These are phyloP conservation scores for Chlorociboria aeruginascens DNA, from an alignment of 495 filamentous ascomycete genomes.

Conservation along the genomic window DNA sequence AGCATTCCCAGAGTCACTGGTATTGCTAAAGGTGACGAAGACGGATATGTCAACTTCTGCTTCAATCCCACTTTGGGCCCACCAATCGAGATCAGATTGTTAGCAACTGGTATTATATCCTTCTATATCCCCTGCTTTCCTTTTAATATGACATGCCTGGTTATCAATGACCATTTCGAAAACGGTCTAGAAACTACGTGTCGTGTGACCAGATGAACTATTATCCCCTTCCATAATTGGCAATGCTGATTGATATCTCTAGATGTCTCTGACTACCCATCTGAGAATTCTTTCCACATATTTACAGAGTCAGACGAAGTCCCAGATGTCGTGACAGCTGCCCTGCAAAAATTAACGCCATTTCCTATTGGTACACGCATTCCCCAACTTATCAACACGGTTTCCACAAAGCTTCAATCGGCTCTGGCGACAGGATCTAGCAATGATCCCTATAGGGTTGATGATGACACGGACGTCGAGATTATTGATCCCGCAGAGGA, in stretches of 20 bases:
- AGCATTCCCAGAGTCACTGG: conserved; percentile 9
- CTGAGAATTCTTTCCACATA: conserved; percentile 21
- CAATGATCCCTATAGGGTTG: conserved; percentile 25
- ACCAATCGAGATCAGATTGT: conserved; percentile 12
- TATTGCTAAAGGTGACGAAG: conserved; percentile 14
- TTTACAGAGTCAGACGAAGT: conserved; percentile 27
- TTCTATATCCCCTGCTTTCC: background rate
- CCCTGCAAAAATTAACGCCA: conserved; percentile 15
- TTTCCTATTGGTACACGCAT: conserved; percentile 7
- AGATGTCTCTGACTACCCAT: conserved; percentile 21
- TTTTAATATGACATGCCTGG: background rate
- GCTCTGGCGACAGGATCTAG: conserved; percentile 21
- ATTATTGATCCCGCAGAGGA: conserved; percentile 19
- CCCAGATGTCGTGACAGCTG: conserved; percentile 14
- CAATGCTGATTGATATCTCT: background rate
- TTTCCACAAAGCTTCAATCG: conserved; percentile 19
- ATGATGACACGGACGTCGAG: conserved; percentile 24
- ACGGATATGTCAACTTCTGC: conserved; percentile 12
- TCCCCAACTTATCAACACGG: conserved; percentile 2
- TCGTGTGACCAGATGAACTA: too few species aligned
- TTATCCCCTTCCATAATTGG: too few species aligned
- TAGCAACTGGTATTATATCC: conserved; percentile 8
- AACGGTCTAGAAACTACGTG: too few species aligned
- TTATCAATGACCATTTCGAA: too few species aligned
- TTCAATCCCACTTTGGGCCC: conserved; percentile 9